These are phyloP conservation scores for Skeletonema tropicum DNA, from an alignment of 108 stramenopile species.

Conservation along the genomic window DNA sequence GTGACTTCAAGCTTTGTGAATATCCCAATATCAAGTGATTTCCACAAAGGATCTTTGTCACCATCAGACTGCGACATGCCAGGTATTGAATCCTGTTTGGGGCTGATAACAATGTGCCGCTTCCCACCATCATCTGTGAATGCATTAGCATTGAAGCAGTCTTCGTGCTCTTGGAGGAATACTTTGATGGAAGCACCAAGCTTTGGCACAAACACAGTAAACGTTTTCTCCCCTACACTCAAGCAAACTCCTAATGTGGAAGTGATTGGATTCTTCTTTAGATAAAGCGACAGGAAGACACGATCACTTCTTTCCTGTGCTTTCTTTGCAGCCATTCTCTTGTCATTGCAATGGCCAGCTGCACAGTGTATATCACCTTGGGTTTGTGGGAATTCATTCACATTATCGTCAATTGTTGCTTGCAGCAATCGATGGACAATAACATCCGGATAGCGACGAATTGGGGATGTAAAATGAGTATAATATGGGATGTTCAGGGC, in stretches of 20 bases:
- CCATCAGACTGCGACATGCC: constrained; percentile 43
- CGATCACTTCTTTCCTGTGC: constrained; percentile 89
- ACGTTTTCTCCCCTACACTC: constrained; percentile 82
- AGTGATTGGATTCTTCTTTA: constrained; percentile 67
- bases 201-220: constrained; percentile 82
- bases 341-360: constrained; percentile 89
- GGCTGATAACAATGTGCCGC: constrained; percentile 49
- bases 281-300: constrained; percentile 85
- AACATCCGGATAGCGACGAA: constrained; percentile 95
- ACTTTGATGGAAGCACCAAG: constrained; percentile 70
- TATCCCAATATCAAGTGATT: constrained; percentile 55
- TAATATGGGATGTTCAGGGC: constrained; percentile 98
- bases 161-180: constrained; percentile 79
- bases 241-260: constrained; percentile 71
- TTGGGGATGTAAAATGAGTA: constrained; percentile 97
- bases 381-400: constrained; percentile 58
- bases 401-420: constrained; percentile 83
- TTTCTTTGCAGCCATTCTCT: constrained; percentile 84
- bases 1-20: constrained; percentile 73
- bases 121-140: constrained; percentile 39
- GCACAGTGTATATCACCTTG: constrained; percentile 57
- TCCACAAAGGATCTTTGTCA: constrained; percentile 18
- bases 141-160: constrained; percentile 58
- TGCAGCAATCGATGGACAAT: constrained; percentile 92
- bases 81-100: constrained; percentile 38